Base-by-base conservation (phyloP, 257 asterid genomes). In the Fraxinus cuspidata region DNA sequence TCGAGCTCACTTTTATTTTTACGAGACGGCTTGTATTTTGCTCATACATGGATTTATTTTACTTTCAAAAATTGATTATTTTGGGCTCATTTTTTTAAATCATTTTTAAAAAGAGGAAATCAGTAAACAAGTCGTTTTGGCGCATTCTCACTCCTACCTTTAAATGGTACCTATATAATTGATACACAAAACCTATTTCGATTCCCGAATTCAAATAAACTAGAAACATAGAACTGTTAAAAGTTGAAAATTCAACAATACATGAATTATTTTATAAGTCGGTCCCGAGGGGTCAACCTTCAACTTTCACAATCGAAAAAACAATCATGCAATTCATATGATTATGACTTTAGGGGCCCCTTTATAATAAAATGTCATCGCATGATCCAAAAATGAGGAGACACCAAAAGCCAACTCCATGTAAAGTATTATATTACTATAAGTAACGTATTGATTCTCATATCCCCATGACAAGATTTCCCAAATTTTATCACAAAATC, bases 341-440 rank as follows among this genome's bases (percentile, higher is more conserved):
- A 83, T 82, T 77, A 75, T 71, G 92, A 84, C 89, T 81, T 80
- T 83, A 32, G 82, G 83, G 80, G 77, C 84, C 79, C 72, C 73
- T 73, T 80, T 79, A 67, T 76, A 78, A 44, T 81, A 82, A 74
- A 88, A 66, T 85, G 76, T 53, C 69, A 69, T 78, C 92, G 82
- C 94, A 82, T 89, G 92, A 84, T 89, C 88, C 91, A 88, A 79
- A 81, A 78, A 40, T 32, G 74, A 40, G 74, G 64, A 69, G 66
- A 78, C 78, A 71, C 77, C 73, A 70, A 71, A 81, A 67, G 74
- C 47, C 73, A 74, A 74, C 81, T 69, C 70, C 25, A 40, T 44
- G 56, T 29, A n/a, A 40, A 77, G 32, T 78, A 40, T 13, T 19
- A 65, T 42, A 38, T 51, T 70, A 66, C 16, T 21, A 44, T 37